Conservation (phyloP, 2,329 filamentous ascomycete genomes). For the Neonectria coccinea region DNA sequence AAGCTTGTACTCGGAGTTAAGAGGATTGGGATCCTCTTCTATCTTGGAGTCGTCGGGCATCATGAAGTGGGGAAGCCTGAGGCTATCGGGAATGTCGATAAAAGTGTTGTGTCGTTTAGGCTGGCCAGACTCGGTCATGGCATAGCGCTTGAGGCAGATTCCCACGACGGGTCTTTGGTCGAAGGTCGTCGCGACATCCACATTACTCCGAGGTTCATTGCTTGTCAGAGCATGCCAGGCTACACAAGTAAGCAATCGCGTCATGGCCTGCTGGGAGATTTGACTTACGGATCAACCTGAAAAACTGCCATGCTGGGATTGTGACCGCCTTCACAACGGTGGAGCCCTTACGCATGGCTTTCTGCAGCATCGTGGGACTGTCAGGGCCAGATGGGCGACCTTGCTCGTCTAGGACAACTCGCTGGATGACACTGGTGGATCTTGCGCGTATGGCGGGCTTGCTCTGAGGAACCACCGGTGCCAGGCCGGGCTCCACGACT, state of each 20-base stretch:
- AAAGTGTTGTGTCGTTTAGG: constrained; percentile 81
- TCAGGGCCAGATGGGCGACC: constrained; percentile 59
- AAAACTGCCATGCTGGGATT: constrained; percentile 98
- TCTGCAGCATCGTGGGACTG: constrained; percentile 56
- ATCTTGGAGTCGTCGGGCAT: constrained; percentile 77
- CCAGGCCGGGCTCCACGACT: background rate
- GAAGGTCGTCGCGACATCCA: constrained; percentile 90
- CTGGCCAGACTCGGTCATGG: constrained; percentile 74
- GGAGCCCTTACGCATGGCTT: constrained; percentile 59
- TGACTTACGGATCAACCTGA: constrained; percentile 85
- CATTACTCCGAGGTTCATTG: constrained; percentile 70
- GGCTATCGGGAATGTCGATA: constrained; percentile 85
- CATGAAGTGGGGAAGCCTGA: constrained; percentile 92
- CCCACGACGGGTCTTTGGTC: constrained; percentile 87
- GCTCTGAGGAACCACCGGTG: constrained; percentile 41
- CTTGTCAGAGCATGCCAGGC: constrained; percentile 82
- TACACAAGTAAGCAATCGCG: constrained; percentile 57
- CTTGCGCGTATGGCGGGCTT: constrained; percentile 56
- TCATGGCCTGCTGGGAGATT: background rate
- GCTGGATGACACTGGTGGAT: constrained; percentile 72
- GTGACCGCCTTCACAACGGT: constrained; percentile 81
- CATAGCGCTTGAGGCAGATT: constrained; percentile 91
- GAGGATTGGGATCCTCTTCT: constrained; percentile 66
- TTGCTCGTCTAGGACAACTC: constrained; percentile 66
- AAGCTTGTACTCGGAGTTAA: constrained; percentile 92